Percentiles rank a stretch among this genome's conserved stretches.
These are phyloP conservation scores for Erigeron philadelphicus DNA, from an alignment of 140 eudicot species.

Conservation along the genomic window DNA sequence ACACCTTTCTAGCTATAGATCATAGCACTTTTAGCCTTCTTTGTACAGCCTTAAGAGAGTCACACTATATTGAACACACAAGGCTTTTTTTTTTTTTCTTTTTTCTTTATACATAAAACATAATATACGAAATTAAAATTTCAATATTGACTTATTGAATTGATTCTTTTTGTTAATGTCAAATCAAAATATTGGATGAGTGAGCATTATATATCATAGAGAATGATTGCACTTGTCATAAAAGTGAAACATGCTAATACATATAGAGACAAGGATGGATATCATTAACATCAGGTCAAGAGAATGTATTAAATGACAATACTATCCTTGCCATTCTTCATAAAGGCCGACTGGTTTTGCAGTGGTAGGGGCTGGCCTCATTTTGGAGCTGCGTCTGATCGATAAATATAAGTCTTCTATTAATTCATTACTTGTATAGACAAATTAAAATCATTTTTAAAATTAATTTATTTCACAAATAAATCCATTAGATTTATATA, in stretches of 20 bases:
- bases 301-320: slow-evolving; percentile 25
- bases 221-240: slow-evolving; percentile 30
- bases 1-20: no score
- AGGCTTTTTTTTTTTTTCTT: no score
- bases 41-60: no score
- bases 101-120: no score
- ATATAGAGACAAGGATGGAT: slow-evolving; percentile 29
- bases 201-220: background rate
- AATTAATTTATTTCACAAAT: no score
- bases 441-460: no score
- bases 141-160: background rate
- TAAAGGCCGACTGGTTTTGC: slow-evolving; percentile 18
- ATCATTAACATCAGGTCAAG: slow-evolving; percentile 20
- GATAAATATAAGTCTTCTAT: background rate
- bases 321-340: slow-evolving; percentile 22
- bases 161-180: background rate
- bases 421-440: background rate
- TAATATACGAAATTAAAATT: background rate
- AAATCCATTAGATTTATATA: no score
- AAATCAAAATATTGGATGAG: background rate
- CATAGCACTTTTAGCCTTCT: no score
- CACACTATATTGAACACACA: no score
- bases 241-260: slow-evolving; percentile 26
- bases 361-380: slow-evolving; percentile 4
- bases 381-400: background rate